Base-by-base conservation (phyloP, 192 early-diverging fungal genomes). In the Backusella psychrophila region DNA sequence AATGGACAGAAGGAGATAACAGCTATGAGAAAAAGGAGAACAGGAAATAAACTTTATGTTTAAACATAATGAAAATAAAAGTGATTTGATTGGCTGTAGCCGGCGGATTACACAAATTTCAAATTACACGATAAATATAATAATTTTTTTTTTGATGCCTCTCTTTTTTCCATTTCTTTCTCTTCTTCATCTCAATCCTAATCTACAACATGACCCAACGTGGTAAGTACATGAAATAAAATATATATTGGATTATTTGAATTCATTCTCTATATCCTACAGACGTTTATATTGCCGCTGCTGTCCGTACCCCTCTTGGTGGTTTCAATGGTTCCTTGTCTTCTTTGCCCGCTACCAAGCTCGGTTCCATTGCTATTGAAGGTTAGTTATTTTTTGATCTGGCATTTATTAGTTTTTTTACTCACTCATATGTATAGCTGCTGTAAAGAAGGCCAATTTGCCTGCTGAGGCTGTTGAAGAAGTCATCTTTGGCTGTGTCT, bases 271-370 rank as follows among this genome's bases (percentile, higher is more conserved):
- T 33, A 33, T 33, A 33, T 33, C 33, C 33, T 33, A 33, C 3
- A 33, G 90, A 93, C 73, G 97, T 94, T 75, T 99, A 94, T 80
- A 97, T 99, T 82, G 93, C 94, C 68, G 92, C 95, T 72, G 87
- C 93, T 68, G 93, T 90, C 42, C 93, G 97, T 81, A 99, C 97
- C 6, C 94, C 97, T 44, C 87, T 98, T 73, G 97, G 96, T 67
- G 89, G 92, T 36, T 97, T 98, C 85, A 93, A 93, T 65, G 96
- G 97, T 21, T 93, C 94, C 2, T 89, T 99, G 21, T 85, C 95
- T 35, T 90, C 94, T 39, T 87, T 98, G 72, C 81, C 89, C 26
- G 96, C 97, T 36, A 83, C 87, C 52, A 86, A 97, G 81, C 93
- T 99, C 49, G 97, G 97, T 44, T 87, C 89, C 56, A 78, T 94